Evolutionary conservation across 257 asterid genomes (phyloP).

Genomic region (Scutellaria minor): DNA sequence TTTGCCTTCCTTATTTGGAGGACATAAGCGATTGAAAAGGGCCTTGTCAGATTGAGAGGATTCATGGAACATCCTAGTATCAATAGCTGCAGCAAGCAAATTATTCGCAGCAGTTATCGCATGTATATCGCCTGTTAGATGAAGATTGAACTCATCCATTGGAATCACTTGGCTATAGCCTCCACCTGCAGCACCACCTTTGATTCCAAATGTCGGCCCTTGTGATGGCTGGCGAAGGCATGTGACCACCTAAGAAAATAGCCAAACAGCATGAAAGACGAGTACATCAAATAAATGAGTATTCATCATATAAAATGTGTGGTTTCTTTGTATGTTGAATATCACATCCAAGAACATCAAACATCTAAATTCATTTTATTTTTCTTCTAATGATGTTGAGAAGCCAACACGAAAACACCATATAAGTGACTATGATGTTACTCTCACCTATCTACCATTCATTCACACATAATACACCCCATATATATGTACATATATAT

Average conservation of each 20-base stretch:
- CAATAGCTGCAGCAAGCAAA: conserved; percentile 97
- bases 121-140: conserved; percentile 95
- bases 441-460: neutral
- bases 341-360: neutral
- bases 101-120: conserved; percentile 98
- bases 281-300: no score
- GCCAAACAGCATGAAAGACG: conserved; percentile 15
- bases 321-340: neutral
- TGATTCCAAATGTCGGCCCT: conserved; percentile 97
- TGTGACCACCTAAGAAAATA: conserved; percentile 68
- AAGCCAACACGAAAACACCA: neutral
- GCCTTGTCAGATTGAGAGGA: conserved; percentile 91
- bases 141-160: conserved; percentile 99
- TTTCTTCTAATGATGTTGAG: neutral
- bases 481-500: neutral
- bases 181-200: conserved; percentile 99
- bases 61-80: conserved; percentile 89
- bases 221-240: conserved; percentile 95
- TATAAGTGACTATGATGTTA: neutral
- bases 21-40: conserved; percentile 89
- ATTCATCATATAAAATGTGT: no score
- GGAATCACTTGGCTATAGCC: conserved; percentile 99
- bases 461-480: neutral
- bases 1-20: conserved; percentile 80
- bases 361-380: neutral